Evolutionary conservation across 1,284 basidiomycete species (phyloP).

Genomic region (Ceratobasidium theobromae): DNA sequence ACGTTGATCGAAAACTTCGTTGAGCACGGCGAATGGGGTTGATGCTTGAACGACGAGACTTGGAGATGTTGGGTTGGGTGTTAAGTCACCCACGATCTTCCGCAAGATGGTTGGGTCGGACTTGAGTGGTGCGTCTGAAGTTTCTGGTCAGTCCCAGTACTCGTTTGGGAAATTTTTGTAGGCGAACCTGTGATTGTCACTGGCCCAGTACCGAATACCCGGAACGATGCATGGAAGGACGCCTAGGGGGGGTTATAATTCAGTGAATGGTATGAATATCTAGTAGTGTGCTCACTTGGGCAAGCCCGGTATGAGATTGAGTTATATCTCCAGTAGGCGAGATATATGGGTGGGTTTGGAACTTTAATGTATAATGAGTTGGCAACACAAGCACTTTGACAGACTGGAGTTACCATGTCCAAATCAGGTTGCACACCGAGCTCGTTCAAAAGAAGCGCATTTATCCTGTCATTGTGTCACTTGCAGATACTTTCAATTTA

Average conservation of each 20-base stretch:
- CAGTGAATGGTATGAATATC: not conserved
- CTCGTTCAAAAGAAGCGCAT: conserved; percentile 28
- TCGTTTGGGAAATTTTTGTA: not conserved
- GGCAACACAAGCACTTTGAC: not conserved
- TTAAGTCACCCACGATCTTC: conserved; percentile 31
- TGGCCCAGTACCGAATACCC: conserved; percentile 34
- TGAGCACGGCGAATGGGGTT: conserved; percentile 22
- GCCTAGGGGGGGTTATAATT: not conserved
- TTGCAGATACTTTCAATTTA: not conserved
- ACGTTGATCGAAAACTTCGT: conserved; percentile 32
- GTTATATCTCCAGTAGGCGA: conserved; percentile 14
- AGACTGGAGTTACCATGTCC: conserved; percentile 32
- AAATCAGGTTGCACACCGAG: conserved; percentile 34
- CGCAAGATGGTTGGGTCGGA: conserved; percentile 31
- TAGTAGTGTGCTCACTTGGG: no score
- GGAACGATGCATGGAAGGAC: conserved; percentile 35
- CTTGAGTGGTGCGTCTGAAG: conserved; percentile 28
- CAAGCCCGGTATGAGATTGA: not conserved
- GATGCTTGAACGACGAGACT: conserved; percentile 33
- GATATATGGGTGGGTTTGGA: conserved; percentile 36
- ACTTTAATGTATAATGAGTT: conserved; percentile 3
- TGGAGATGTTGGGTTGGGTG: not conserved
- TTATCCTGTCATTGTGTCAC: not conserved
- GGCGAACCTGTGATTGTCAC: conserved; percentile 32
- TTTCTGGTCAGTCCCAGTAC: not conserved